A percentile compares a stretch with the other conserved stretches of the same genome.
These are phyloP conservation scores for Amphirosellinia nigrospora DNA, from an alignment of 495 filamentous ascomycete species.

Conservation along the genomic window DNA sequence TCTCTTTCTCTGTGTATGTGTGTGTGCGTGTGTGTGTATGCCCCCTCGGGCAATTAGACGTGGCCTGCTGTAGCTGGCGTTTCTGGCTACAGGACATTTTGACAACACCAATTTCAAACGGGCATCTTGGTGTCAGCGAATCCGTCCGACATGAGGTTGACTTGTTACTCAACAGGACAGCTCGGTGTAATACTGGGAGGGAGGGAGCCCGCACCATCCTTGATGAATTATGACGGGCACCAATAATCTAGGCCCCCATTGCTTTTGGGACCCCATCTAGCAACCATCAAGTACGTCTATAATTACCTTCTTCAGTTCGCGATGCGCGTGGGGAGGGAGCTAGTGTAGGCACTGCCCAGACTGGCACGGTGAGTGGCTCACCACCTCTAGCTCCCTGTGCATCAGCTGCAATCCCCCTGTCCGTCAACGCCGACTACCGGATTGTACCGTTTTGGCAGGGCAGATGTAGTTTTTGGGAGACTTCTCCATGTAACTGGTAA, in stretches of 20 bases:
- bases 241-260: background rate
- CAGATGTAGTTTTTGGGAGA: background rate
- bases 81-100: background rate
- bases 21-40: background rate
- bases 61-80: constrained; percentile 7
- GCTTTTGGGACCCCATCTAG: constrained; percentile 16
- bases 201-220: background rate
- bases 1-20: too few species aligned
- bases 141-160: constrained; percentile 10
- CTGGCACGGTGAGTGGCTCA: background rate
- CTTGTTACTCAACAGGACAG: background rate
- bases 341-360: constrained; percentile 19
- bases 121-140: constrained; percentile 3
- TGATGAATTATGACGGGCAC: background rate
- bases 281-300: constrained; percentile 1
- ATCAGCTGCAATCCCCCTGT: constrained; percentile 24
- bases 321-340: background rate
- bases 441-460: constrained; percentile 6
- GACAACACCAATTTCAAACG: background rate
- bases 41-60: background rate
- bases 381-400: background rate
- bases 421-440: background rate
- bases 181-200: constrained; percentile 2
- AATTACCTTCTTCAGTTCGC: constrained; percentile 8
- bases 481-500: background rate